These are phyloP conservation scores for Cucumis melo DNA, from an alignment of 306 rosid genomes.

Conservation along the genomic window DNA sequence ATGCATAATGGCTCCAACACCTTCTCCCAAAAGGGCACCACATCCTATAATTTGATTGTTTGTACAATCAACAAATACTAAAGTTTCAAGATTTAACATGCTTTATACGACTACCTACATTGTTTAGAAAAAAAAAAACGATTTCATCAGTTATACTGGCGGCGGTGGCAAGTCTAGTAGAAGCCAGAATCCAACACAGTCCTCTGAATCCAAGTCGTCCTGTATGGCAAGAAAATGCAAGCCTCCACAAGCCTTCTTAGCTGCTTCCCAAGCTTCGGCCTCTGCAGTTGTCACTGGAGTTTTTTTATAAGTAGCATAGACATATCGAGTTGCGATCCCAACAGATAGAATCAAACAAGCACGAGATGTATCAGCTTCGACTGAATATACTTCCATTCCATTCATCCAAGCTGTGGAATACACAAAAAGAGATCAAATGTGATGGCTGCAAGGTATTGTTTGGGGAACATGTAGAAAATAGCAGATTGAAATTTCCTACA, in stretches of 20 bases:
- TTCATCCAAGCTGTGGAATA: constrained; percentile 66
- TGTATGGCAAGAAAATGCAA: constrained; percentile 97
- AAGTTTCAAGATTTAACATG: not conserved
- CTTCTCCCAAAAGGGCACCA: not conserved
- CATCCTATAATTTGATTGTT: not conserved
- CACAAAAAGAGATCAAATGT: not conserved
- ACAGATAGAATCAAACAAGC: constrained; percentile 53
- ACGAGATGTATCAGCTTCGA: constrained; percentile 52
- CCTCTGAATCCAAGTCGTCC: constrained; percentile 67
- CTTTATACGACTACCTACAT: not conserved
- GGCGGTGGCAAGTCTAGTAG: constrained; percentile 94
- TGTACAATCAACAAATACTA: not conserved
- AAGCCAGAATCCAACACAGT: constrained; percentile 85
- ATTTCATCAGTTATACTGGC: constrained; percentile 39
- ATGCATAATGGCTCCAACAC: not conserved
- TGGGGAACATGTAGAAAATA: not conserved
- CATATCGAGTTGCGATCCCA: constrained; percentile 71
- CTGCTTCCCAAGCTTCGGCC: constrained; percentile 96
- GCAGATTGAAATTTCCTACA: not conserved
- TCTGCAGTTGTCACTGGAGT: constrained; percentile 45
- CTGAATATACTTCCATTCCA: constrained; percentile 66
- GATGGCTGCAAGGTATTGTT: not conserved
- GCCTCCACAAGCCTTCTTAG: constrained; percentile 82
- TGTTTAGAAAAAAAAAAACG: not conserved
- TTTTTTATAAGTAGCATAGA: constrained; percentile 73